These are phyloP conservation scores for Cladophialophora chaetospira DNA, from an alignment of 2,329 filamentous ascomycete genomes.

Conservation along the genomic window DNA sequence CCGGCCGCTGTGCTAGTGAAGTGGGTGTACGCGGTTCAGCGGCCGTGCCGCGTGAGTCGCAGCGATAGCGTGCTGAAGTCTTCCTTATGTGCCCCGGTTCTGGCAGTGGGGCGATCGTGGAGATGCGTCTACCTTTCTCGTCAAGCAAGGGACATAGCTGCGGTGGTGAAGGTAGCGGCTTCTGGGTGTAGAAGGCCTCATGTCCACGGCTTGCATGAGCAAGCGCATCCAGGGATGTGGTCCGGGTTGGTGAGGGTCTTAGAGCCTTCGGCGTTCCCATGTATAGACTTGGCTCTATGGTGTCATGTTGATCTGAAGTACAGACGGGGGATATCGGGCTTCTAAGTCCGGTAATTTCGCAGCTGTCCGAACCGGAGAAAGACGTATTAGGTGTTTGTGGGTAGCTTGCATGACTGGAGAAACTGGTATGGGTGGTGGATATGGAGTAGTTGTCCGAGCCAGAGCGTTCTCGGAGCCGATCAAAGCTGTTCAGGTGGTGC, in stretches of 20 bases:
- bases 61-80: constrained; percentile 24
- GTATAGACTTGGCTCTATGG: constrained; percentile 18
- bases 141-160: neutral
- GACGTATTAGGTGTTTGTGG: constrained; percentile 14
- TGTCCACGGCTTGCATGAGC: neutral
- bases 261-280: constrained; percentile 12
- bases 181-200: constrained; percentile 9
- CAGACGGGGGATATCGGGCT: constrained; percentile 9
- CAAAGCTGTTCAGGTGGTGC: constrained; percentile 30
- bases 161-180: neutral
- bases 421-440: constrained; percentile 27
- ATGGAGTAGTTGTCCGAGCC: constrained; percentile 23
- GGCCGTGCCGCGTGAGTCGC: constrained; percentile 7
- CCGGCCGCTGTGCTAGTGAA: constrained; percentile 10
- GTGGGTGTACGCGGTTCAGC: constrained; percentile 16
- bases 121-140: constrained; percentile 17
- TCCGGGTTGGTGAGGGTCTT: neutral
- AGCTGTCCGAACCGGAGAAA: constrained; percentile 14
- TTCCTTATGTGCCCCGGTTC: constrained; percentile 27
- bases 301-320: constrained; percentile 20
- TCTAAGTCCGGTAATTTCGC: neutral
- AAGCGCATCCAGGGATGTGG: neutral
- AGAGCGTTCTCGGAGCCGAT: constrained; percentile 17
- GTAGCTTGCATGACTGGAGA: constrained; percentile 15
- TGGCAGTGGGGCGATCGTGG: constrained; percentile 26